Base-by-base conservation (phyloP, 208 protist species). In the Angomonas deanei region DNA sequence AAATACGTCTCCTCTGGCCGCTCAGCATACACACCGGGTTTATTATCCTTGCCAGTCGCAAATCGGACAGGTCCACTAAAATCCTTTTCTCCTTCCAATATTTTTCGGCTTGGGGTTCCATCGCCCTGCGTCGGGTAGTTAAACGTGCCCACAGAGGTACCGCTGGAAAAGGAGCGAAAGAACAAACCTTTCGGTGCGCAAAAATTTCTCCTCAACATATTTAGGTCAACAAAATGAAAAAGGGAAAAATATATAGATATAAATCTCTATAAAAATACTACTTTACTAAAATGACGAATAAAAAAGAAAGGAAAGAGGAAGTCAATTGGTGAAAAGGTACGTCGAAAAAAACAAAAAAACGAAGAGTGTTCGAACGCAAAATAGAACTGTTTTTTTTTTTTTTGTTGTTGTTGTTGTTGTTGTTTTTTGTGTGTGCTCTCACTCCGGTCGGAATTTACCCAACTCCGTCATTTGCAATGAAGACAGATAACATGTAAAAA, bases 41-140 rank as follows among this genome's bases (percentile, higher is more conserved):
- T 61, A 65, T 93, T 91, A 62, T 89, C 82, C 52, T 66, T 73
- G 6, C 82, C 82, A 50, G 68, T 80, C 3, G 82, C 67, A 28
- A 8, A 8, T 13, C 53, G 64, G 21, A 68, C 33, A 19, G 64
- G 63, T 23, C 74, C 81, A 56, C 63, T 66, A 68, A 74, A 78
- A 15, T 55, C 32, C 15, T 24, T 36, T 36, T 72, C 64, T 13
- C 52, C 39, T 24, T 64, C 33, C 31, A 61, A 67, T 6, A 34
- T 19, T 32, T 23, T 68, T 53, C 3, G 23, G 50, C 52, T 32
- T 8, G 47, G 47, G 6, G 6, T 15, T 53, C 47, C 47, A 15
- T 26, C 19, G 6, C n/a, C 11, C 6, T 53, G 10, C 21, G 11
- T 53, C 19, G 11, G 11, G 21, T 53, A 53, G 19, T 53, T 53